phyloP scores from a whole-genome alignment of 805 yeast species.

The Yarrowia sp. region DNA sequence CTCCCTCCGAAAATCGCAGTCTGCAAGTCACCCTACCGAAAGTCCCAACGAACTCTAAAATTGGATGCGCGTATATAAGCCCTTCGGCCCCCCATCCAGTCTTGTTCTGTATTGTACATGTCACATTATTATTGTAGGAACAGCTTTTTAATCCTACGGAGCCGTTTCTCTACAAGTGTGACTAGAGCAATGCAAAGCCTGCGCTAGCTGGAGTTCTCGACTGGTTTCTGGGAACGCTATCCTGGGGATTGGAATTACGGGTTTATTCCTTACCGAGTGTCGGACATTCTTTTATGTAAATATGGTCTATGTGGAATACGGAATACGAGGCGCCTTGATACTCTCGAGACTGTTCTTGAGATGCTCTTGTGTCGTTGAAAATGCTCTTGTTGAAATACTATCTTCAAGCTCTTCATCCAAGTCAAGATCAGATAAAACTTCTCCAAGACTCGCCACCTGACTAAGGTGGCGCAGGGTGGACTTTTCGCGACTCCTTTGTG shows the following conservation, averaged over 20 bases:
- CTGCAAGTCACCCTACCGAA: conserved; percentile 19
- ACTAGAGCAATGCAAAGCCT: conserved; percentile 26
- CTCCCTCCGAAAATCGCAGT: neutral
- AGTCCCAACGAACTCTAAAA: conserved; percentile 19
- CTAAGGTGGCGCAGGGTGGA: too few species aligned
- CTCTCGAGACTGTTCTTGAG: too few species aligned
- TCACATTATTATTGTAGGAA: conserved; percentile 23
- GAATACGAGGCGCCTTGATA: too few species aligned
- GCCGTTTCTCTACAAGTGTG: conserved; percentile 25
- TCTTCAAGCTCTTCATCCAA: too few species aligned
- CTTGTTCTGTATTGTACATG: conserved; percentile 22
- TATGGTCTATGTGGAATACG: too few species aligned
- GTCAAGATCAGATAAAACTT: too few species aligned
- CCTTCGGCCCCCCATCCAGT: conserved; percentile 1
- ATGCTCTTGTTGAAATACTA: too few species aligned
- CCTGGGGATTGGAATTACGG: conserved; percentile 23
- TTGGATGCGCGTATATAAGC: neutral
- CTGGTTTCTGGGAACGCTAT: conserved; percentile 25
- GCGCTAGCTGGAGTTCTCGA: conserved; percentile 27
- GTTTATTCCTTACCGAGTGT: conserved; percentile 26
- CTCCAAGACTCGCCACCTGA: too few species aligned
- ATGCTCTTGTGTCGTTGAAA: too few species aligned
- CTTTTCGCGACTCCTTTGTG: too few species aligned
- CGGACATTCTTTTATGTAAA: conserved; percentile 16
- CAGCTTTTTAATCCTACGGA: conserved; percentile 25